Base-by-base conservation (phyloP, 2,329 filamentous ascomycete genomes). In the Lachnellula cervina region DNA sequence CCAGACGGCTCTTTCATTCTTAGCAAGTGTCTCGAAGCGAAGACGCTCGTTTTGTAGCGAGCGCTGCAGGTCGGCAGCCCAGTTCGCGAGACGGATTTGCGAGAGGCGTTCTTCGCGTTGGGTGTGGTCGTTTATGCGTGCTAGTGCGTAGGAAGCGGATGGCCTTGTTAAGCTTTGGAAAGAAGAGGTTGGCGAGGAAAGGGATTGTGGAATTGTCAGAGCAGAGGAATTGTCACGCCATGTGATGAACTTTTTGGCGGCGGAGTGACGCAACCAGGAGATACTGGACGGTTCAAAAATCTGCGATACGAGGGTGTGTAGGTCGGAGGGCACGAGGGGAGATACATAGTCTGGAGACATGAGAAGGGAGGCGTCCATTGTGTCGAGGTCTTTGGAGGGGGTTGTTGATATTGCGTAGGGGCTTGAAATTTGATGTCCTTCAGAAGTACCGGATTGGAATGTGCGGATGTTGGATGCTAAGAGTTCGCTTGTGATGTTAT, bases 321-420 rank as follows among this genome's bases (percentile, higher is more conserved):
- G 80, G 55, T 97, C 92, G 8, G 90, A 94, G 0, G 81, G 73
- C 3, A 89, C 73, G 4, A 97, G 77, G 1, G 93, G 93, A 59
- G 90, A 87, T 14, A 94, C 77, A 68, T 97, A 97, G 65, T 94
- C 89, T 1, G 92, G 87, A 54, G 86, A 91, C 93, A 97, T 97
- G 17, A 97, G 79, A 0, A 96, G 77, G 66, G 90, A 96, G 17
- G 92, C 93, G 69, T 97, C 93, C 86, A 97, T 95, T 44, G 80
- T 84, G 40, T 96, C 90, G 58, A 84, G 75, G 65, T 97, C 90
- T 21, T 82, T 81, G 1, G 80, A 82, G 23, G 82, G 77, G 13
- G 82, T 81, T 19, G 88, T 94, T 1, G 93, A 97, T 19, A 96
- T 80, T 0, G 89, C 84, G 67, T 89, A 95, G 2, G 86, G 83